phyloP scores from a whole-genome alignment of 139 green algal genomes.

The Chlamydomonas sphaeroides region DNA sequence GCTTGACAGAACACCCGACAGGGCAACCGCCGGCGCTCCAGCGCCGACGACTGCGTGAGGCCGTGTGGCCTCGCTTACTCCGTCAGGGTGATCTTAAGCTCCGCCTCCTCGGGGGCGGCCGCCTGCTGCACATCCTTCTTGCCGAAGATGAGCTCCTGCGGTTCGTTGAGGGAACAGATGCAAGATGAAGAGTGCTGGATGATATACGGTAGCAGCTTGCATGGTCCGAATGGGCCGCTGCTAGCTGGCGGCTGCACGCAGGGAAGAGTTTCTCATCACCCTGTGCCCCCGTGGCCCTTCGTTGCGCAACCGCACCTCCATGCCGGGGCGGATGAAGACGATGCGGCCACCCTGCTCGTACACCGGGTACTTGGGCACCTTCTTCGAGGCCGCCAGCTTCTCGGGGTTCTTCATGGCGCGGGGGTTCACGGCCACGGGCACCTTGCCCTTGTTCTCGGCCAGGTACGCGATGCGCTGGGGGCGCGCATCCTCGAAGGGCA shows the following conservation, averaged over 20 bases:
- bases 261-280: background rate
- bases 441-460: slow-evolving; percentile 66
- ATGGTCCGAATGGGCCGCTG: too few relatives aligned
- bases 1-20: too few relatives aligned
- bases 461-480: slow-evolving; percentile 71
- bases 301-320: slow-evolving; percentile 58
- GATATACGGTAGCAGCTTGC: too few relatives aligned
- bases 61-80: too few relatives aligned
- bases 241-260: too few relatives aligned
- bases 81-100: slow-evolving; percentile 44
- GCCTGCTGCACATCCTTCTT: slow-evolving; percentile 35
- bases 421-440: slow-evolving; percentile 49
- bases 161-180: too few relatives aligned
- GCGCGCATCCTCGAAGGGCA: slow-evolving; percentile 84
- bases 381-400: slow-evolving; percentile 84
- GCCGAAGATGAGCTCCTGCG: slow-evolving; percentile 43
- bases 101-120: slow-evolving; percentile 1
- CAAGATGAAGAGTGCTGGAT: too few relatives aligned
- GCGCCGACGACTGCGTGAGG: too few relatives aligned
- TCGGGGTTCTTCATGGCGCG: slow-evolving; percentile 92
- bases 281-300: slow-evolving; percentile 24
- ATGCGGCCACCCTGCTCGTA: slow-evolving; percentile 72
- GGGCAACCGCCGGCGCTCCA: too few relatives aligned
- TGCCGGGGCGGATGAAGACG: slow-evolving; percentile 63
- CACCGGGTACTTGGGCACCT: slow-evolving; percentile 67